These are phyloP conservation scores for Apophysomyces elegans DNA, from an alignment of 371 early-diverging fungal genomes.

Conservation along the genomic window DNA sequence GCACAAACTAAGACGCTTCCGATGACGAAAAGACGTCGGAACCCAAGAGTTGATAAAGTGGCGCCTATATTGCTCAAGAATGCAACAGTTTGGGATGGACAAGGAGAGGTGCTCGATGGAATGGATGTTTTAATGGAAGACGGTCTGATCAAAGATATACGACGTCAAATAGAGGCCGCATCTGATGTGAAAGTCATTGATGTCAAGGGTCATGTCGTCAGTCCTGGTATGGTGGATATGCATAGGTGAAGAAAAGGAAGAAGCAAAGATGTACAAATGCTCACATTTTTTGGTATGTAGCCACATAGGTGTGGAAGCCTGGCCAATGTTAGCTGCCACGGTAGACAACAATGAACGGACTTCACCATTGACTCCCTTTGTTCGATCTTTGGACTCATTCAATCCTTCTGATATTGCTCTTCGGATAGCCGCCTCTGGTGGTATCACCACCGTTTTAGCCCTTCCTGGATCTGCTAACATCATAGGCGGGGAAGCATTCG, in stretches of 20 bases:
- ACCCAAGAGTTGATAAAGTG: constrained; percentile 21
- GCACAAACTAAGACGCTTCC: constrained; percentile 2
- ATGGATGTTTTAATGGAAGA: constrained; percentile 57
- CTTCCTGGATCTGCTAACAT: constrained; percentile 77
- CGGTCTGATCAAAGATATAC: constrained; percentile 56
- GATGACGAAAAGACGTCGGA: constrained; percentile 15
- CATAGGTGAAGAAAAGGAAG: constrained; percentile 56
- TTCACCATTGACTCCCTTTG: constrained; percentile 60
- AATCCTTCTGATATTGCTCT: constrained; percentile 68
- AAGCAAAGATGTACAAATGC: neutral
- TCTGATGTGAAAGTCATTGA: constrained; percentile 53
- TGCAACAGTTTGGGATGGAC: constrained; percentile 64
- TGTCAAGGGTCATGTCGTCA: constrained; percentile 65
- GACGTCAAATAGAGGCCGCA: constrained; percentile 33
- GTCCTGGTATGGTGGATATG: constrained; percentile 80
- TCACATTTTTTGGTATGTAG: constrained; percentile 23
- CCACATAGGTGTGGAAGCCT: constrained; percentile 64
- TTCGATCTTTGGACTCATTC: constrained; percentile 61
- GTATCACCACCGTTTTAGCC: constrained; percentile 73
- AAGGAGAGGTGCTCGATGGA: constrained; percentile 43
- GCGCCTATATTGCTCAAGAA: constrained; percentile 47
- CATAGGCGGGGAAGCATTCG: constrained; percentile 79
- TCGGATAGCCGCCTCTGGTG: constrained; percentile 69
- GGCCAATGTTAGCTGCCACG: constrained; percentile 60
- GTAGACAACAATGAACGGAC: constrained; percentile 72